phyloP scores from a whole-genome alignment of 192 early-diverging fungal species.

The Gryganskiella cystojenkinii region DNA sequence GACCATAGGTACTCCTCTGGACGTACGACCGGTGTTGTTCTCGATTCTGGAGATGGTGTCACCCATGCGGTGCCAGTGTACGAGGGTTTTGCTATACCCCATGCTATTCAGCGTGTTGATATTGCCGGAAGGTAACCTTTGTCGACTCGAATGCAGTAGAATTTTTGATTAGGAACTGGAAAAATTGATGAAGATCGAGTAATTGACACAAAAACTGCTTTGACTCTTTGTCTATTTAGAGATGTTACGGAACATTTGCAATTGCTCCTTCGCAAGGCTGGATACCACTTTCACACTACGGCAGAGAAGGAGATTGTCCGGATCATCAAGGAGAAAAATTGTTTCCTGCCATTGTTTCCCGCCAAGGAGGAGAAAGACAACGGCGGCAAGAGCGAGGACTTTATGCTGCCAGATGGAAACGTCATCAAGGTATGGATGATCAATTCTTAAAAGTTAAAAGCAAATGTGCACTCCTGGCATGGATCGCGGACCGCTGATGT shows the following conservation, averaged over 20 bases:
- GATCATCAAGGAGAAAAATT: constrained; percentile 96
- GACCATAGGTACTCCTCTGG: constrained; percentile 88
- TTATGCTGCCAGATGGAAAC: constrained; percentile 85
- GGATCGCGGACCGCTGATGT: no score
- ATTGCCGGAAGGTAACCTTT: constrained; percentile 79
- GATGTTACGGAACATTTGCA: constrained; percentile 95
- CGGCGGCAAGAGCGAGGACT: constrained; percentile 79
- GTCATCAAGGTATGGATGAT: constrained; percentile 73
- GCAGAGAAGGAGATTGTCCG: constrained; percentile 97
- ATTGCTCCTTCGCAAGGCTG: constrained; percentile 91
- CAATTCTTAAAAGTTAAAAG: no score
- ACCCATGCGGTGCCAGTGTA: constrained; percentile 96
- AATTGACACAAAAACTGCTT: neutral
- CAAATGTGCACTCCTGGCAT: no score
- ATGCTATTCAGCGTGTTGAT: constrained; percentile 94
- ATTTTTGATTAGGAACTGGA: no score
- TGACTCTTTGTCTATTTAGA: constrained; percentile 42
- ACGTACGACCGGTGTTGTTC: constrained; percentile 95
- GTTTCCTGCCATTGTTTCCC: constrained; percentile 92
- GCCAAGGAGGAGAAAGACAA: constrained; percentile 95
- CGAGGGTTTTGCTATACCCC: constrained; percentile 95
- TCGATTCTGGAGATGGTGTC: constrained; percentile 97
- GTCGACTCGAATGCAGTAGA: neutral
- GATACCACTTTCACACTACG: constrained; percentile 88
- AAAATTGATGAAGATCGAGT: neutral